Base-by-base conservation (phyloP, 1,284 basidiomycete species). In the Ustilago trichophora region DNA sequence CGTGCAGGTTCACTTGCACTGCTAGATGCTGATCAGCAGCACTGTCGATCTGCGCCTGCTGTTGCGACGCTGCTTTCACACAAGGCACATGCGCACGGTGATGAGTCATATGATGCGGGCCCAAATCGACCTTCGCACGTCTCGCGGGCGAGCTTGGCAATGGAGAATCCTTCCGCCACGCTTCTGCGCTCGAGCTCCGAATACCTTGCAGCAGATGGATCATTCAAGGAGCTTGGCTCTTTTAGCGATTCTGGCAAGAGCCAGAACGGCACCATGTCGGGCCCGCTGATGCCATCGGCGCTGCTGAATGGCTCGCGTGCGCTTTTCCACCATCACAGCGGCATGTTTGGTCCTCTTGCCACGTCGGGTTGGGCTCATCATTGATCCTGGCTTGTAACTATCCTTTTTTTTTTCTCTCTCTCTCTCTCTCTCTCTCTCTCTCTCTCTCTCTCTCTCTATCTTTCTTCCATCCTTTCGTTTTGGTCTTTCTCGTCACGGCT, bases 41-140 rank as follows among this genome's bases (percentile, higher is more conserved):
- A 72, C 31, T 71, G 71, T 25, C 73, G 57, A 40, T 75, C 73
- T 12, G 72, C 73, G 7, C 73, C 73, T 22, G 64, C 68, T 19
- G 43, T 54, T 12, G 66, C 48, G 6, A 53, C 42, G 15, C 35
- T 40, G 21, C 12, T 27, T 19, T 38, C 35, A 16, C 42, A 51
- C 26, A 52, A 46, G 34, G 10, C 31, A n/a, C 25, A 38, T 27
- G 40, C 34, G 5, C 34, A 38, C 4, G 36, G 22, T 16, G 29
- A 40, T 15, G 36, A 36, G 11, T 31, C 42, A 33, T 32, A 16
- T 29, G 27, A 7, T n/a, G 18, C 46, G 24, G 24, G 31, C 6
- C n/a, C 47, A 15, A 54, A 49, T 18, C 33, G 46, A 34, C 47
- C 53, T 3, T 25, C 40, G 32, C 60, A 64, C 21, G 11, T 49